These are phyloP conservation scores for Bretziella fagacearum DNA, from an alignment of 2,329 filamentous ascomycete genomes.

Conservation along the genomic window DNA sequence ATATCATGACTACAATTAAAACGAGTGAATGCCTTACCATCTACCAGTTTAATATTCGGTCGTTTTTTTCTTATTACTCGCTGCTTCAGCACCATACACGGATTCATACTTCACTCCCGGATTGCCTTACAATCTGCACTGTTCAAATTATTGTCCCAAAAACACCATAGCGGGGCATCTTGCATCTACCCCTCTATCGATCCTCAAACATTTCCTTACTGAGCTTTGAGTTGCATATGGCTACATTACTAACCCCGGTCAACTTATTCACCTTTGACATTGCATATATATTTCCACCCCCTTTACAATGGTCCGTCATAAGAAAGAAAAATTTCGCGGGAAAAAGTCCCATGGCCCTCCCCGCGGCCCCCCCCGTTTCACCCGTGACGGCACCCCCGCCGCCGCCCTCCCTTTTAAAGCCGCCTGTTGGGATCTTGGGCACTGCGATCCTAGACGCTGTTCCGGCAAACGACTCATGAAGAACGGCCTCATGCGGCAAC, in stretches of 20 bases:
- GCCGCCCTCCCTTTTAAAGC: slow-evolving; percentile 56
- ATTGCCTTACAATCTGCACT: background rate
- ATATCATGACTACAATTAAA: no score
- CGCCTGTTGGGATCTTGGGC: slow-evolving; percentile 92
- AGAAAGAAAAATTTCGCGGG: slow-evolving; percentile 71
- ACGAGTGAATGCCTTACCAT: no score
- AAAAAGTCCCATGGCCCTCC: slow-evolving; percentile 50
- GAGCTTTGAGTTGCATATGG: background rate
- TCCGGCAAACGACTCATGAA: slow-evolving; percentile 91
- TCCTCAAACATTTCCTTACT: background rate
- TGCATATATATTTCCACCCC: background rate
- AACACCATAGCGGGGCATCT: slow-evolving; percentile 10
- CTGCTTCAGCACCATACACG: no score
- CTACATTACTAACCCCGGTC: no score
- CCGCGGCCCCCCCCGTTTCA: slow-evolving; percentile 32
- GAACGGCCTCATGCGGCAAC: slow-evolving; percentile 80
- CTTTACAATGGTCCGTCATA: slow-evolving; percentile 70
- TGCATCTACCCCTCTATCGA: slow-evolving; percentile 11
- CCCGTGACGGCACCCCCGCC: slow-evolving; percentile 25
- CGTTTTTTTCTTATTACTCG: no score
- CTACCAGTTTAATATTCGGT: no score
- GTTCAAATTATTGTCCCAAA: background rate
- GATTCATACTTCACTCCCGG: no score
- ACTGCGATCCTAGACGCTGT: slow-evolving; percentile 93
- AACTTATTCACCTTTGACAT: background rate